Conservation (phyloP, 345 rosid species). For the Geranium rotundifolium region DNA sequence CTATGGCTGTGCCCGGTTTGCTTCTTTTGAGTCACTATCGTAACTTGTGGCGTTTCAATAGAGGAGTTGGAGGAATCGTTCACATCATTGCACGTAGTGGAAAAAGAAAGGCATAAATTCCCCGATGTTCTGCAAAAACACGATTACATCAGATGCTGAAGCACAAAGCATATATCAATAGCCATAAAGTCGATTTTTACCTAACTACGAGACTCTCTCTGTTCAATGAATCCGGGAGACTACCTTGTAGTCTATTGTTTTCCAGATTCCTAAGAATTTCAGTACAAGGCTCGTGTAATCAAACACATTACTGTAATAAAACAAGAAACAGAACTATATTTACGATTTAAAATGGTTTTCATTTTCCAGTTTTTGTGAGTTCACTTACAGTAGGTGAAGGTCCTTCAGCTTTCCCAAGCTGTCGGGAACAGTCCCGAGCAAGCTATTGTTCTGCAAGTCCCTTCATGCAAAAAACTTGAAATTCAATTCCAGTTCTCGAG, state of each 20-base stretch:
- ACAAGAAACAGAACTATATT: not conserved
- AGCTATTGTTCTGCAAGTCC: conserved; percentile 79
- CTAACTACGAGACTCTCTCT: conserved; percentile 56
- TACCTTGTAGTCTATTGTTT: conserved; percentile 65
- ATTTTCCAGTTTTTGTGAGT: not conserved
- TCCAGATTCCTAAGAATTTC: conserved; percentile 57
- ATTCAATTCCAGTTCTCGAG: not conserved
- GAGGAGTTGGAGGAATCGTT: conserved; percentile 38
- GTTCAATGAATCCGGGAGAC: conserved; percentile 63
- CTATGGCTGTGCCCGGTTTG: conserved; percentile 25
- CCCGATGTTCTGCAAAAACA: conserved; percentile 51
- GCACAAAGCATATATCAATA: not conserved
- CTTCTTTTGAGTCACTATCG: conserved; percentile 37
- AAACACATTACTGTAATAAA: too few species aligned
- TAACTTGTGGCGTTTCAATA: conserved; percentile 69
- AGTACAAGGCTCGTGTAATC: not conserved
- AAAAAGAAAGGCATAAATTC: conserved; percentile 68
- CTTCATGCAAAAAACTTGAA: conserved; percentile 17
- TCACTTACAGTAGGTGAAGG: conserved; percentile 67
- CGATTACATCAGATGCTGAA: conserved; percentile 7
- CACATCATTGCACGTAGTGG: conserved; percentile 50
- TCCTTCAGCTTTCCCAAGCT: conserved; percentile 52
- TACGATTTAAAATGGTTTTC: not conserved
- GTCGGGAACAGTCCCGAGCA: conserved; percentile 67
- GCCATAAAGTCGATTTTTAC: conserved; percentile 21